Evolutionary conservation across 192 early-diverging fungal species (phyloP).

Genomic region (Tieghemiomyces parasiticus): DNA sequence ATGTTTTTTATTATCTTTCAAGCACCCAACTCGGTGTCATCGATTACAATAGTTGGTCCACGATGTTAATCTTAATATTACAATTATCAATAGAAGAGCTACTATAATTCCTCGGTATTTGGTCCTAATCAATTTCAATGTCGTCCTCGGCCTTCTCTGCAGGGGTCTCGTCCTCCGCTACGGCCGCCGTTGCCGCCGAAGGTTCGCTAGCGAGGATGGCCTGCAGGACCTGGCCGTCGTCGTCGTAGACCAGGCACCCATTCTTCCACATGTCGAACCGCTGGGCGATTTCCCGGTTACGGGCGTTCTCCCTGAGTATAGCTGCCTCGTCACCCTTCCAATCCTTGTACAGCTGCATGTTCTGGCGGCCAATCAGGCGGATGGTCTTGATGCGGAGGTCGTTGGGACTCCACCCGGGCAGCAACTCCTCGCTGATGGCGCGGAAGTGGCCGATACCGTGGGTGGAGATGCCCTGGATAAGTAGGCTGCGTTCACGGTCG

Average conservation of each 20-base stretch:
- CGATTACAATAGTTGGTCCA: too few species aligned
- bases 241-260: slow-evolving; percentile 67
- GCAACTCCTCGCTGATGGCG: slow-evolving; percentile 59
- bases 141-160: slow-evolving; percentile 8
- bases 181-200: slow-evolving; percentile 8
- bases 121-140: slow-evolving; percentile 10
- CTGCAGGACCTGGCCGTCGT: slow-evolving; percentile 54
- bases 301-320: slow-evolving; percentile 54
- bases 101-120: too few species aligned
- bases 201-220: slow-evolving; percentile 23
- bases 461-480: slow-evolving; percentile 67
- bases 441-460: slow-evolving; percentile 81
- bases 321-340: slow-evolving; percentile 65
- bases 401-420: slow-evolving; percentile 62
- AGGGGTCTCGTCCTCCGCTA: too few species aligned
- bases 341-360: slow-evolving; percentile 68
- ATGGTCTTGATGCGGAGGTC: slow-evolving; percentile 78
- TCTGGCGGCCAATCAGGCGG: slow-evolving; percentile 70
- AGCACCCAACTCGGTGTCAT: too few species aligned
- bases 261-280: slow-evolving; percentile 63
- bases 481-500: slow-evolving; percentile 52
- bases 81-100: too few species aligned
- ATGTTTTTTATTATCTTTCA: too few species aligned
- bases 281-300: slow-evolving; percentile 68
- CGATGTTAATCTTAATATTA: too few species aligned